Evolutionary conservation across 2,329 filamentous ascomycete genomes (phyloP).

Genomic region (Fusarium lateritium): DNA sequence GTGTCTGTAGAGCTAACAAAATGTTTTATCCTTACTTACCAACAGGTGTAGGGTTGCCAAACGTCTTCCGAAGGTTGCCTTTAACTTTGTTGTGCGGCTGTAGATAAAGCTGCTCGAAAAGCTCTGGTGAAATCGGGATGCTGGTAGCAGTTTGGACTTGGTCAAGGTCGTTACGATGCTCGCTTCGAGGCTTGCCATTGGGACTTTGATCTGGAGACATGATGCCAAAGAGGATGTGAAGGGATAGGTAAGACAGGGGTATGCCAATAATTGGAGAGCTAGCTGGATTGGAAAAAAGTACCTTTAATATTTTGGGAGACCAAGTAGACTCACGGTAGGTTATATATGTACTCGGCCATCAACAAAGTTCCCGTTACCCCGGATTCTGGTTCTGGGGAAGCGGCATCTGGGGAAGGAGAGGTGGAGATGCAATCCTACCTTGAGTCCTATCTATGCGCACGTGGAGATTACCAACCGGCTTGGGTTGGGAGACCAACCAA

Average conservation of each 20-base stretch:
- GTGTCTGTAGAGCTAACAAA: too few species aligned
- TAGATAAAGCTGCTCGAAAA: slow-evolving; percentile 69
- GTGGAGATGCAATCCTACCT: not conserved
- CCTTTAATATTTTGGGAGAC: too few species aligned
- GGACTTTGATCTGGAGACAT: slow-evolving; percentile 33
- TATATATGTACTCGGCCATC: not conserved
- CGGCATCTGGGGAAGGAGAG: slow-evolving; percentile 1
- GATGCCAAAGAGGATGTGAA: not conserved
- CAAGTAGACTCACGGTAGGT: not conserved
- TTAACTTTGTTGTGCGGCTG: slow-evolving; percentile 62
- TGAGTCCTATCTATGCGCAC: not conserved
- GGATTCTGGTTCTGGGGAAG: slow-evolving; percentile 10
- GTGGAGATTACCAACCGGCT: too few species aligned
- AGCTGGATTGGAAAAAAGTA: not conserved
- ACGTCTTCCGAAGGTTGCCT: slow-evolving; percentile 63
- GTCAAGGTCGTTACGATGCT: slow-evolving; percentile 40
- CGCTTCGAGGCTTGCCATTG: slow-evolving; percentile 27
- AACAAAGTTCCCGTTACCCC: slow-evolving; percentile 18
- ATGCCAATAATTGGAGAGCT: not conserved
- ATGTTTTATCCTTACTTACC: slow-evolving; percentile 23
- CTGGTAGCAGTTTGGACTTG: slow-evolving; percentile 55
- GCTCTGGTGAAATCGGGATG: slow-evolving; percentile 64
- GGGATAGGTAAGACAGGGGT: not conserved
- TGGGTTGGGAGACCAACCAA: not conserved
- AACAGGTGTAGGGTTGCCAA: slow-evolving; percentile 67